These are phyloP conservation scores for Peronospora farinosa DNA, from an alignment of 352 stramenopile genomes.

Conservation along the genomic window DNA sequence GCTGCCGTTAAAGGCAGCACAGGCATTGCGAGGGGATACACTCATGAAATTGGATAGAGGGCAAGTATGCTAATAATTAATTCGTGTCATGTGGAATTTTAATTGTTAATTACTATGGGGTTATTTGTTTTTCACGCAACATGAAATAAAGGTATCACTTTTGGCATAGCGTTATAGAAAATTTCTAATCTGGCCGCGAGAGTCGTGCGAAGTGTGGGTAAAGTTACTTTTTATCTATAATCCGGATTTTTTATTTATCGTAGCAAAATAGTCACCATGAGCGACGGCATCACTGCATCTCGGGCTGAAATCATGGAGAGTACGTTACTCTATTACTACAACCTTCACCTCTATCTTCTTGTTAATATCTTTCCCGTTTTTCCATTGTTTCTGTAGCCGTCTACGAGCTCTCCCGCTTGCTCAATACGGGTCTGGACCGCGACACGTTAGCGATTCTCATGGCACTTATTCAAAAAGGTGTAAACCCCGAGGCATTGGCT, in stretches of 20 bases:
- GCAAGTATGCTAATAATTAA: background rate
- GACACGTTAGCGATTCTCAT: slow-evolving; percentile 86
- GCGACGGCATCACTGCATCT: slow-evolving; percentile 39
- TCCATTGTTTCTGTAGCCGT: slow-evolving; percentile 39
- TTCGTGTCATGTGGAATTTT: background rate
- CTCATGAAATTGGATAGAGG: slow-evolving; percentile 42
- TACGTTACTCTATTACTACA: slow-evolving; percentile 10
- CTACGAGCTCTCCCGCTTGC: slow-evolving; percentile 85
- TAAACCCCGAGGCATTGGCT: slow-evolving; percentile 86
- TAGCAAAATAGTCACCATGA: slow-evolving; percentile 13
- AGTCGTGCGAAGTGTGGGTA: background rate
- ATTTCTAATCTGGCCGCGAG: no score
- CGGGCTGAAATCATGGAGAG: slow-evolving; percentile 56
- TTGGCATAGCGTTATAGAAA: background rate
- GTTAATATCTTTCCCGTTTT: background rate
- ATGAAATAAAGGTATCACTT: no score
- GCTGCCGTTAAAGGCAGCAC: slow-evolving; percentile 64
- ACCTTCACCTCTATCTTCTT: no score
- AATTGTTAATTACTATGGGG: background rate
- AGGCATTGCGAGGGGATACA: slow-evolving; percentile 76
- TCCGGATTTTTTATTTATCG: background rate
- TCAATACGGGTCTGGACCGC: slow-evolving; percentile 87
- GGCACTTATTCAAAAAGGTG: slow-evolving; percentile 82
- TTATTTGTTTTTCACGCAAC: no score
- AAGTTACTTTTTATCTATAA: background rate